Evolutionary conservation across 73 alveolate genomes (phyloP).

Genomic region (Stentor roeselii): DNA sequence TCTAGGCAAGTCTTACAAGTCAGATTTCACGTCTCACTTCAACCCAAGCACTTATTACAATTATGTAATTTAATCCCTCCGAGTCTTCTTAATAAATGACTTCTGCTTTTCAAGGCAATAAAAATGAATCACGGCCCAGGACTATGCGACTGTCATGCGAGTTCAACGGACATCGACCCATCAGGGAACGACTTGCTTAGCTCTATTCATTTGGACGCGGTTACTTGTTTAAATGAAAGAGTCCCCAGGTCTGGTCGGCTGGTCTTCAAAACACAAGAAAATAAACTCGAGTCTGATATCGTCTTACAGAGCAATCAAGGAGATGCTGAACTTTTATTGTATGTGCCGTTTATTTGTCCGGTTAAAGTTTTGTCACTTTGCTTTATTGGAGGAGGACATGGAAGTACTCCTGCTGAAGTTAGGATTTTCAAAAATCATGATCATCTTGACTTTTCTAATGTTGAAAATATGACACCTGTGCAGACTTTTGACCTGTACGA

Average conservation of each 20-base stretch:
- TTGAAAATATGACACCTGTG: slow-evolving; percentile 11
- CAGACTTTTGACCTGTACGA: slow-evolving; percentile 18
- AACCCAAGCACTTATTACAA: too few relatives aligned
- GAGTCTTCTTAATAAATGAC: too few relatives aligned
- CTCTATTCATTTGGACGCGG: slow-evolving; percentile 21
- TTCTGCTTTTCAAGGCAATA: too few relatives aligned
- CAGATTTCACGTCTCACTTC: too few relatives aligned
- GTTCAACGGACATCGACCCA: slow-evolving; percentile 2
- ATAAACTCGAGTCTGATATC: neutral
- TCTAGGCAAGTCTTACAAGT: neutral
- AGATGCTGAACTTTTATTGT: slow-evolving; percentile 6
- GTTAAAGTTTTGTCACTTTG: slow-evolving; percentile 11
- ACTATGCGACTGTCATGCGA: neutral
- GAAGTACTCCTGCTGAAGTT: neutral
- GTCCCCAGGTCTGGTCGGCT: neutral
- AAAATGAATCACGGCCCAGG: slow-evolving; percentile 21
- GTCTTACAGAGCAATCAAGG: slow-evolving; percentile 12
- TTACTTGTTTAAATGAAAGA: slow-evolving; percentile 7
- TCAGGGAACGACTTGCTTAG: neutral
- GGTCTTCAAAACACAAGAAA: slow-evolving; percentile 19
- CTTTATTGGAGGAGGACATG: slow-evolving; percentile 20
- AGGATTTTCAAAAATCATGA: slow-evolving; percentile 13
- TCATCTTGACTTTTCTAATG: slow-evolving; percentile 10
- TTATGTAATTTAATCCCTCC: too few relatives aligned
- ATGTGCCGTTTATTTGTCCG: slow-evolving; percentile 13